These are phyloP conservation scores for Aspergillus pseudoglaucus DNA, from an alignment of 2,329 filamentous ascomycete genomes.

Conservation along the genomic window DNA sequence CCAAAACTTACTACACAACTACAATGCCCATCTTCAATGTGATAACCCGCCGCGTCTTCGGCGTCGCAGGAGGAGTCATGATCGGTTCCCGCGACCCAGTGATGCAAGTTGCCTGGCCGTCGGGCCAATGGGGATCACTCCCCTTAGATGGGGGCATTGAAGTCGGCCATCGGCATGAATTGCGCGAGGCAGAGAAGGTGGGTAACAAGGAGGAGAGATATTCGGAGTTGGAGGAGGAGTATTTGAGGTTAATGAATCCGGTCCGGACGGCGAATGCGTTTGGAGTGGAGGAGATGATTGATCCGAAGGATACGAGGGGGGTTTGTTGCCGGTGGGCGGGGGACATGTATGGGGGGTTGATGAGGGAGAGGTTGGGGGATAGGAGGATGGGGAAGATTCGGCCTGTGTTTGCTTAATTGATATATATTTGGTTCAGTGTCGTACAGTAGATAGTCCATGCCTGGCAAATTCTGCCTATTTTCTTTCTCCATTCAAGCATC, in stretches of 20 bases:
- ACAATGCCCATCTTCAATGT: conserved; percentile 59
- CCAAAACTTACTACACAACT: conserved; percentile 56
- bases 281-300: conserved; percentile 59
- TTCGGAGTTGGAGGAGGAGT: conserved; percentile 53
- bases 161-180: conserved; percentile 55
- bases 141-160: conserved; percentile 61
- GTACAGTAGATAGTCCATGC: too few relatives aligned
- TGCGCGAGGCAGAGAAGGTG: conserved; percentile 49
- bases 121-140: conserved; percentile 56
- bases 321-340: conserved; percentile 50
- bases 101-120: conserved; percentile 58
- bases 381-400: conserved; percentile 37
- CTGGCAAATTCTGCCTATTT: too few relatives aligned
- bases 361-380: conserved; percentile 44
- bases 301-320: conserved; percentile 53
- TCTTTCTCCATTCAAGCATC: too few relatives aligned
- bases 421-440: too few relatives aligned
- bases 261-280: conserved; percentile 59
- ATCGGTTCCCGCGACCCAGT: conserved; percentile 55
- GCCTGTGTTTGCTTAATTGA: conserved; percentile 42
- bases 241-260: conserved; percentile 57
- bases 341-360: conserved; percentile 50
- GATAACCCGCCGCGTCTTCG: conserved; percentile 55
- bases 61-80: conserved; percentile 61
- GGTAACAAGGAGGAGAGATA: conserved; percentile 49